Evolutionary conservation across 2,329 filamentous ascomycete species (phyloP).

Genomic region (Penicillium sp.): DNA sequence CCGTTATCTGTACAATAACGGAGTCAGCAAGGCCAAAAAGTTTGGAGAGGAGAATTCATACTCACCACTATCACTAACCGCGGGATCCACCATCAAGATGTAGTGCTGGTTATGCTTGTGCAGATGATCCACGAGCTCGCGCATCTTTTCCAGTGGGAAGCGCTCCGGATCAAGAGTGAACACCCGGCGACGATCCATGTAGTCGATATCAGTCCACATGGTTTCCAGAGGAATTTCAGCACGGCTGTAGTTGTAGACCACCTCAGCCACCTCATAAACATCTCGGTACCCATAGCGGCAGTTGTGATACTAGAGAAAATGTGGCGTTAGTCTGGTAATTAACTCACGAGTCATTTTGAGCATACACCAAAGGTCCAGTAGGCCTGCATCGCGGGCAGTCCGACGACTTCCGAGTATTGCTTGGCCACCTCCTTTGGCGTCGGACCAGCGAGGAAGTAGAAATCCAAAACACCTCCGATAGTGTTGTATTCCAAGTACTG

Average conservation of each 20-base stretch:
- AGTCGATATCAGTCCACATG: slow-evolving; percentile 53
- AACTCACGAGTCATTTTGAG: not conserved
- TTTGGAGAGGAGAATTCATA: not conserved
- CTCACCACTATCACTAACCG: slow-evolving; percentile 46
- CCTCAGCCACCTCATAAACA: slow-evolving; percentile 48
- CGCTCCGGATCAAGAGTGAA: slow-evolving; percentile 47
- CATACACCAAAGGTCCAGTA: slow-evolving; percentile 66
- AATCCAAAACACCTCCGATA: slow-evolving; percentile 75
- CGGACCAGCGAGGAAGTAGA: slow-evolving; percentile 67
- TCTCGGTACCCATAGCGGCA: slow-evolving; percentile 67
- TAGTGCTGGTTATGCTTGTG: slow-evolving; percentile 71
- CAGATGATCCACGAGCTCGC: slow-evolving; percentile 67
- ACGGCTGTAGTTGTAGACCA: slow-evolving; percentile 48
- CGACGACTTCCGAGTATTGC: slow-evolving; percentile 63
- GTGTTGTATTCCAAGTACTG: slow-evolving; percentile 81
- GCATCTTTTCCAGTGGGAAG: slow-evolving; percentile 55
- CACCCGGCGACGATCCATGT: slow-evolving; percentile 44
- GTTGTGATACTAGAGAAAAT: slow-evolving; percentile 53
- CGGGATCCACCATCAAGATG: slow-evolving; percentile 74
- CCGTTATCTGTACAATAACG: slow-evolving; percentile 48
- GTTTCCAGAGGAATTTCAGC: slow-evolving; percentile 50
- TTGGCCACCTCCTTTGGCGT: slow-evolving; percentile 60
- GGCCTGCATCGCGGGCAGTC: slow-evolving; percentile 63
- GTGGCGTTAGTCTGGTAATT: not conserved
- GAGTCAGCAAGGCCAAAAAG: slow-evolving; percentile 3